Base-by-base conservation (phyloP, 2,329 filamentous ascomycete species). In the Neopestalotiopsis sp. region DNA sequence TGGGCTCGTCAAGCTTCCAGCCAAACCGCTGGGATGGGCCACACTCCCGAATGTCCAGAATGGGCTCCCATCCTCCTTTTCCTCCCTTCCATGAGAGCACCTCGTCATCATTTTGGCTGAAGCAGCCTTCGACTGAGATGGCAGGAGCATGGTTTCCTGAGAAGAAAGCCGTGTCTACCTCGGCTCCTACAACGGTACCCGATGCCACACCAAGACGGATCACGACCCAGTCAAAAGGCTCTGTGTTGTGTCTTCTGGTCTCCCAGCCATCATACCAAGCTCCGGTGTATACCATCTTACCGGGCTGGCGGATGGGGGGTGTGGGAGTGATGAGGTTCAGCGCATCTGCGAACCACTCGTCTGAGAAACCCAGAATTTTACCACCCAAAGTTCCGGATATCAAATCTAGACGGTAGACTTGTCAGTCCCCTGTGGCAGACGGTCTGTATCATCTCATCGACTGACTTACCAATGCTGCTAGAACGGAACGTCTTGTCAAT, bases 101-200 rank as follows among this genome's bases (percentile, higher is more conserved):
- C 71, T 92, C 88, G 45, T 88, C 86, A 72, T 92, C 90, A 73
- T 88, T 84, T 28, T 84, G 83, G 72, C 84, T 88, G 81, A 94
- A 94, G 78, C 89, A 90, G 61, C 92, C 93, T 78, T 95, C 90
- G 20, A 96, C 91, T 0, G 90, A 93, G 75, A 95, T 89, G 72
- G 90, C 91, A 1, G 93, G 93, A 6, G 93, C 93, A 77, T 95
- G 91, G 81, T 95, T 95, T 70, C 93, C 93, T 70, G 88, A 90
- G 85, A 95, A 96, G 83, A 91, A 93, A 64, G 92, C 89, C 2
- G 93, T 95, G 81, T 95, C 92, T 71, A 95, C 86, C 81, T 95
- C 93, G 62, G 95, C 84, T 17, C 93, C 93, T 70, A 88, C 86
- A 34, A 95, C 88, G 17, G 86, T 91, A 61, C 92, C 93, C 1